Evolutionary conservation across 1,139 yeast species (phyloP), one percentile per base, ranked within the genome.

Genomic region (Taphrina pruni): DNA sequence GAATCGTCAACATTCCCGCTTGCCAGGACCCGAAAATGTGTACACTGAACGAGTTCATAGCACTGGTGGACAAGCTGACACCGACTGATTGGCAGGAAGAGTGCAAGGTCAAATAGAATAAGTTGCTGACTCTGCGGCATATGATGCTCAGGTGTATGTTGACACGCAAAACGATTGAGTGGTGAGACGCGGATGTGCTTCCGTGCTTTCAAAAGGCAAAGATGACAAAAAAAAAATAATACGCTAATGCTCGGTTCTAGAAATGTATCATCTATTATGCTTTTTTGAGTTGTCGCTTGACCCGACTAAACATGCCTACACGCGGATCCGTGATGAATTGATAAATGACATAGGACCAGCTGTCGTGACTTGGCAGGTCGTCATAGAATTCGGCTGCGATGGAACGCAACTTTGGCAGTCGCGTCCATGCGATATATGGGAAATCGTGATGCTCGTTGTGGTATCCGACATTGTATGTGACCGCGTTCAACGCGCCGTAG

Each of bases 401-500:
- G 62, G 79, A 77, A 71, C 89, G 83, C 52, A 92, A 80, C 71
- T 84, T 80, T 52, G 90, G 90, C 66, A 92, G 81, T 72, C 87
- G 86, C 0, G 95, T 84, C 97, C 97, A 92, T 0, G 97, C 94
- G 74, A 92, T 85, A 77, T 87, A 92, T 0, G 97, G 97, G 82
- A 92, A 92, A 79, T 92, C 97, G 76, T 92, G 97, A 78, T 92
- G 97, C 78, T 92, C 97, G 76, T 89, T 91, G 78, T 92, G 97
- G 77, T 90, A 87, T 1, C 97, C 97, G 9, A 91, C 97, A 75
- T 92, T 92, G 93, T 96, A 92, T 0, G 95, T 90, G 71, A 92
- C 79, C 43, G 81, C 72, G 76, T 92, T 92, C 74, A 92, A 82
- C 21, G 86, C 80, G 0, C 97, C 97, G 75, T 92, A 92, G 79